These are phyloP conservation scores for Haplosporangium sp. DNA, from an alignment of 371 early-diverging fungal species.

Conservation along the genomic window DNA sequence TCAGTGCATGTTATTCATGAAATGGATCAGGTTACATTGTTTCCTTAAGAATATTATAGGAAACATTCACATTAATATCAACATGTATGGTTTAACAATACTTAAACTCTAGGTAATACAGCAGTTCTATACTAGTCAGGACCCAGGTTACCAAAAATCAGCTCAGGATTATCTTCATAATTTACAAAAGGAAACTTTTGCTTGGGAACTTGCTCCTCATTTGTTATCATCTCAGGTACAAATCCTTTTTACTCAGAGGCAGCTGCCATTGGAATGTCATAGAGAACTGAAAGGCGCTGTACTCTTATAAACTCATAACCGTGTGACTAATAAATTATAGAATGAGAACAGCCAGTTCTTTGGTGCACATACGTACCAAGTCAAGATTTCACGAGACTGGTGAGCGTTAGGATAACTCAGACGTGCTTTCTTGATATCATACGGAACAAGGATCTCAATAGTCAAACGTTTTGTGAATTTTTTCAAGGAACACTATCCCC, in stretches of 20 bases:
- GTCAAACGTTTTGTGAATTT: not conserved
- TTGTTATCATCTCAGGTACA: constrained; percentile 67
- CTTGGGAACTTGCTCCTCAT: constrained; percentile 82
- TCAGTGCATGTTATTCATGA: not conserved
- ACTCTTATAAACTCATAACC: not conserved
- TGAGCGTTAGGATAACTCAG: constrained; percentile 32
- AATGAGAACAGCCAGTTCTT: constrained; percentile 80
- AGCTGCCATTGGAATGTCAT: not conserved
- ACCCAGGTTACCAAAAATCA: constrained; percentile 60
- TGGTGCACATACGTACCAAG: constrained; percentile 88
- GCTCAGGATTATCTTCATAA: constrained; percentile 77
- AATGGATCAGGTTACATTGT: not conserved
- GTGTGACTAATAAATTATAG: constrained; percentile 34
- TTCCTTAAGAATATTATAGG: not conserved
- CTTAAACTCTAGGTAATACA: constrained; percentile 53
- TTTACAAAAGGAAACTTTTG: constrained; percentile 74
- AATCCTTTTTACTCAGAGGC: not conserved
- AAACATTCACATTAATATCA: not conserved
- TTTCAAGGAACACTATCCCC: constrained; percentile 68
- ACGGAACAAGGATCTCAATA: not conserved
- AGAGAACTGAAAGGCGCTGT: not conserved
- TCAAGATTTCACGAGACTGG: constrained; percentile 86
- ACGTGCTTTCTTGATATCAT: not conserved
- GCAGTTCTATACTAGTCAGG: constrained; percentile 63
- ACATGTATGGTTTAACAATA: not conserved